phyloP scores from a whole-genome alignment of 169 alveolate species.

The Cryptosporidium parvum region DNA sequence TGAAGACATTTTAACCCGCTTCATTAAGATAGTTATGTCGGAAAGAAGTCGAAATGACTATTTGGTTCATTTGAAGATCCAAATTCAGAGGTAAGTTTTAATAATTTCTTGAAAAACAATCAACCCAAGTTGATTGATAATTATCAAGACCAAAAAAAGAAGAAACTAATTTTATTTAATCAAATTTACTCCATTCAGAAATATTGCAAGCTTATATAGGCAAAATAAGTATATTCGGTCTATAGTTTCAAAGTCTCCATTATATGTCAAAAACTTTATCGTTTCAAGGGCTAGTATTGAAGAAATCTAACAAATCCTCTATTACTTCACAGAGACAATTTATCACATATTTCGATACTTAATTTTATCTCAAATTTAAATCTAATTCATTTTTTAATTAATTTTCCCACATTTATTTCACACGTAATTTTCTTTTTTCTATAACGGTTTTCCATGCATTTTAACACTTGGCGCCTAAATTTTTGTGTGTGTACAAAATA shows the following conservation, averaged over 20 bases:
- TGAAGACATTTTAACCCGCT: conserved; percentile 27
- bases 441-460: neutral
- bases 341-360: too few species aligned
- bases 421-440: neutral
- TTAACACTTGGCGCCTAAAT: neutral
- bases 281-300: conserved; percentile 24
- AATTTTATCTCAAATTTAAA: neutral
- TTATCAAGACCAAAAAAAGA: neutral
- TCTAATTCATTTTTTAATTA: neutral
- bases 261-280: neutral
- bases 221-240: conserved; percentile 13
- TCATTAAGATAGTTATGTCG: neutral
- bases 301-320: conserved; percentile 17
- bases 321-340: neutral
- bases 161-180: neutral
- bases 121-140: neutral
- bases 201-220: conserved; percentile 42
- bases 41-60: conserved; percentile 41
- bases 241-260: conserved; percentile 29
- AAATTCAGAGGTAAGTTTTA: conserved; percentile 52
- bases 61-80: neutral
- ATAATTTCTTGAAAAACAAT: neutral
- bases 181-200: conserved; percentile 8
- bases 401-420: neutral
- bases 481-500: too few species aligned